Percentiles rank a stretch among this genome's conserved stretches.
Conservation (phyloP, 225 moss, liverwort and hornwort species). For the Sphagnum contortum region DNA sequence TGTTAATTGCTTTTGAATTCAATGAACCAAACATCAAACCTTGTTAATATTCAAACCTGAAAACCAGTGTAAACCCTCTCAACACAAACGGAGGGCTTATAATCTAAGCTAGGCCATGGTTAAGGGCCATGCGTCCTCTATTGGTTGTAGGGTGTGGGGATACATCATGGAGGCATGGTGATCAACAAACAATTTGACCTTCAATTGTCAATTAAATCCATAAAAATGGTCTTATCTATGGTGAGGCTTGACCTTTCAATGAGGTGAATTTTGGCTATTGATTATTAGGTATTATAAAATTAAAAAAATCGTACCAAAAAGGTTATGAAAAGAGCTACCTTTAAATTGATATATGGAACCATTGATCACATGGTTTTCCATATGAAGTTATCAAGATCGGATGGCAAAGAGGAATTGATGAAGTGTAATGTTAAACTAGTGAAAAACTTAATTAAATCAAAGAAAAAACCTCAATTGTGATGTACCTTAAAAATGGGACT, state of each 20-base stretch:
- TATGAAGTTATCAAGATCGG: not conserved
- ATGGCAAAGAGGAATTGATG: not conserved
- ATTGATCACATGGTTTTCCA: not conserved
- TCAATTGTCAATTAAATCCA: too few relatives aligned
- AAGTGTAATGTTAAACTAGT: not conserved
- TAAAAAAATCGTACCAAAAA: not conserved
- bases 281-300: not conserved
- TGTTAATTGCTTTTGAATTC: not conserved
- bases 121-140: not conserved
- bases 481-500: not conserved
- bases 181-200: not conserved
- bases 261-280: not conserved
- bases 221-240: too few relatives aligned
- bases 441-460: not conserved
- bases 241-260: too few relatives aligned
- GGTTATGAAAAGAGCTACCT: not conserved
- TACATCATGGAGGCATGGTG: not conserved
- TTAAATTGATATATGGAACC: not conserved
- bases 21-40: not conserved
- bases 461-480: not conserved
- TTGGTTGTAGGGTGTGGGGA: not conserved
- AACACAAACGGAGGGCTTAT: too few relatives aligned
- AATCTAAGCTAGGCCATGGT: too few relatives aligned
- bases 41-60: not conserved
- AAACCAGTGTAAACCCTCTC: not conserved